Percentiles rank a stretch among this genome's conserved stretches.
These are phyloP conservation scores for Orbilia javanica DNA, from an alignment of 2,329 filamentous ascomycete genomes.

Conservation along the genomic window DNA sequence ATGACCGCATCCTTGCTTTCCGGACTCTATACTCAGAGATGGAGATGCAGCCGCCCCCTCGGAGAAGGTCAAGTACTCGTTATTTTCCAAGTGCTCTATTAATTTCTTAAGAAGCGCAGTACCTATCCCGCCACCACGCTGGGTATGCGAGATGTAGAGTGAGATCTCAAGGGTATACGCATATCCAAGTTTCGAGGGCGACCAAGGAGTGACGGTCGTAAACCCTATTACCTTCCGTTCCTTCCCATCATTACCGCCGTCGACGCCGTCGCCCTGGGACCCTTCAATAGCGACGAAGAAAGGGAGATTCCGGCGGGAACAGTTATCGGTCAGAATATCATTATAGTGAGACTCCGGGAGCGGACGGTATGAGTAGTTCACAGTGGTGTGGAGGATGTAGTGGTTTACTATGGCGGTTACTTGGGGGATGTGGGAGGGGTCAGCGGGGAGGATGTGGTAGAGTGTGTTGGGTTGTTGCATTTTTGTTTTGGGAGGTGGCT, in stretches of 20 bases:
- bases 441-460: conserved; percentile 19
- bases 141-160: conserved; percentile 30
- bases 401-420: conserved; percentile 43
- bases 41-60: not conserved
- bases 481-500: conserved; percentile 18
- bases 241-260: not conserved
- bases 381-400: conserved; percentile 27
- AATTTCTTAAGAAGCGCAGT: not conserved
- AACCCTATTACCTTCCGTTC: conserved; percentile 20
- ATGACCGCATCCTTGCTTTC: too few species aligned
- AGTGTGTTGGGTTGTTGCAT: conserved; percentile 47
- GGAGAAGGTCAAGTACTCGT: conserved; percentile 36
- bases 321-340: not conserved
- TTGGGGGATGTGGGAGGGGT: conserved; percentile 14
- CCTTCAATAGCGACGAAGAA: conserved; percentile 30
- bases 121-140: conserved; percentile 21
- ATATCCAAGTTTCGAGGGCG: conserved; percentile 31
- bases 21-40: not conserved
- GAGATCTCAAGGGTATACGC: conserved; percentile 43
- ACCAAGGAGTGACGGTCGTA: conserved; percentile 14
- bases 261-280: not conserved
- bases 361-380: conserved; percentile 9
- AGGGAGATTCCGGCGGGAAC: conserved; percentile 11
- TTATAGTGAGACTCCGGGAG: conserved; percentile 5
- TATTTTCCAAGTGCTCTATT: conserved; percentile 27